Conservation (phyloP, 2,329 filamentous ascomycete species). For the Alternaria sp. region DNA sequence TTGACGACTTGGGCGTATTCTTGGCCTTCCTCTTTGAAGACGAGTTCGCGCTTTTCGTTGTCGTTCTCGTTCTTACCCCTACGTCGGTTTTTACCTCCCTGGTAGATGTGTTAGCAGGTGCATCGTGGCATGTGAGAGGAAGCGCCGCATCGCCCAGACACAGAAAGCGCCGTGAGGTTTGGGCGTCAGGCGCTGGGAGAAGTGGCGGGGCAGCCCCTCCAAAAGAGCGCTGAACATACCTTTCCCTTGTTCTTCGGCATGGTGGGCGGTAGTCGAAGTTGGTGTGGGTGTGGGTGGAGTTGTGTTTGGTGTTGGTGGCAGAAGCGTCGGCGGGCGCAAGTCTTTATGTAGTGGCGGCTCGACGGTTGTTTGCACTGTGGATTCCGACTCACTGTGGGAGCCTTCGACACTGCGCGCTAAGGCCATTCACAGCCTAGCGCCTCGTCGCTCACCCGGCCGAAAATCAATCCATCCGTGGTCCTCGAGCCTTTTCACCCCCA, state of each 20-base stretch:
- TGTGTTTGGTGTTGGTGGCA: constrained; percentile 1
- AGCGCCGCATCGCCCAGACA: not conserved
- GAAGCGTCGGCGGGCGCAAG: constrained; percentile 10
- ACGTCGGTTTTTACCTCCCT: constrained; percentile 98
- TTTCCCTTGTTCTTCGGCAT: constrained; percentile 99
- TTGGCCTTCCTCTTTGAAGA: constrained; percentile 98
- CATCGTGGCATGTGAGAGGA: not conserved
- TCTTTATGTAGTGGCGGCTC: constrained; percentile 19
- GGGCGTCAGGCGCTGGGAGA: constrained; percentile 16
- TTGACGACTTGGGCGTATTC: constrained; percentile 88
- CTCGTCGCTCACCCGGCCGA: constrained; percentile 4
- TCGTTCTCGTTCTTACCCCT: constrained; percentile 96
- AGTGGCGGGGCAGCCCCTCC: constrained; percentile 30
- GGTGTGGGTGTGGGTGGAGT: constrained; percentile 6
- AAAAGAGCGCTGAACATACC: constrained; percentile 58
- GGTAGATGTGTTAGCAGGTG: constrained; percentile 19
- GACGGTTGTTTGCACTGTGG: constrained; percentile 17
- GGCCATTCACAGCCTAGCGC: constrained; percentile 4
- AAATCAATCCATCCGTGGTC: not conserved
- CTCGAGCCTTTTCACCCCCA: not conserved
- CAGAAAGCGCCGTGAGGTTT: constrained; percentile 15
- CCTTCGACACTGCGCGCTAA: constrained; percentile 19
- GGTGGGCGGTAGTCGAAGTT: constrained; percentile 48
- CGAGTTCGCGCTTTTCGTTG: constrained; percentile 98
- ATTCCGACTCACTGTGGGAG: constrained; percentile 22